These are phyloP conservation scores for Cenchrus purpureus DNA, from an alignment of 176 grass and related monocot genomes.

Conservation along the genomic window DNA sequence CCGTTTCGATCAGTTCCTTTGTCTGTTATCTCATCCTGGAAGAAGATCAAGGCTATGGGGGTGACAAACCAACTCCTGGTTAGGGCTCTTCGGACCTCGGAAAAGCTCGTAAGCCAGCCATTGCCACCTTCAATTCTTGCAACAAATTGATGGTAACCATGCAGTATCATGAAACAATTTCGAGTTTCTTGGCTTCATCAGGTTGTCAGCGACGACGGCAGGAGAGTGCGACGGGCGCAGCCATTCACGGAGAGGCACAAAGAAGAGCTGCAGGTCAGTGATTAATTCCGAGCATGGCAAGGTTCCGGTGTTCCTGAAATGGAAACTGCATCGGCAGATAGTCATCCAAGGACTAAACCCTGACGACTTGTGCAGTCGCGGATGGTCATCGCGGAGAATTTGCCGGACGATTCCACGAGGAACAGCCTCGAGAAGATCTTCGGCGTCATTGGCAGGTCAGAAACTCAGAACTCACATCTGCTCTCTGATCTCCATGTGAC, in stretches of 20 bases:
- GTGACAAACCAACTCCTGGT: slow-evolving; percentile 50
- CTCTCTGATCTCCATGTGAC: not conserved
- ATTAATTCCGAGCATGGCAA: not conserved
- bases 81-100: slow-evolving; percentile 58
- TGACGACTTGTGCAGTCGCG: slow-evolving; percentile 49
- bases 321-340: not conserved
- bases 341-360: not conserved
- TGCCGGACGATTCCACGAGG: slow-evolving; percentile 57
- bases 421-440: slow-evolving; percentile 70
- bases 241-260: slow-evolving; percentile 59
- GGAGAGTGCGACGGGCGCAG: slow-evolving; percentile 55
- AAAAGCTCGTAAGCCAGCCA: slow-evolving; percentile 51
- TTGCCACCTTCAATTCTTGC: not conserved
- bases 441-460: slow-evolving; percentile 62
- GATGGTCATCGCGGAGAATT: slow-evolving; percentile 64
- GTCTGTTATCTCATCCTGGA: slow-evolving; percentile 70
- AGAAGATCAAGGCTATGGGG: slow-evolving; percentile 66
- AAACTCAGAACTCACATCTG: not conserved
- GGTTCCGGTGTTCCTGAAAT: not conserved
- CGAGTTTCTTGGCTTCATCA: not conserved
- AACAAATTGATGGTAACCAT: not conserved
- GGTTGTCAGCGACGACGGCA: slow-evolving; percentile 62
- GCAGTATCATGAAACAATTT: not conserved
- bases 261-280: slow-evolving; percentile 65
- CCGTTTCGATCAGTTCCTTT: slow-evolving; percentile 52